Base-by-base conservation (phyloP, 768 basidiomycete species). In the Clathrus columnatus region DNA sequence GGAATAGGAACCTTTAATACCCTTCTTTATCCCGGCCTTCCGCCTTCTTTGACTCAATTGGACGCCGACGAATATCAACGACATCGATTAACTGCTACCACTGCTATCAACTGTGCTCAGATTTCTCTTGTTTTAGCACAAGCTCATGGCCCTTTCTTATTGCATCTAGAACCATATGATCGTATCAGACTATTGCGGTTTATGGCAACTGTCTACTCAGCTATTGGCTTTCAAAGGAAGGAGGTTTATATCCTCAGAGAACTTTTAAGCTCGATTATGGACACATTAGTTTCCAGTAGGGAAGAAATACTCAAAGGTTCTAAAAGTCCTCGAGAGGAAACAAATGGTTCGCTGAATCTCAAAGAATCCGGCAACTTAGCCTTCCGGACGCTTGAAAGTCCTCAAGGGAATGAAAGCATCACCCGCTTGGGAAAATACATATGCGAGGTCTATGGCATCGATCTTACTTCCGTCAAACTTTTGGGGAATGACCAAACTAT, bases 221-320 rank as follows among this genome's bases (percentile, higher is more conserved):
- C 82, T 60, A 67, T 99, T 4, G 92, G 91, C 7, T 90, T 92
- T 67, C 78, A 74, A 51, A 77, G 96, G 47, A 95, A 95, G 70
- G 94, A 96, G 70, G 87, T 84, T 0, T 87, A 88, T 62, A 73
- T 92, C 41, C 73, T 93, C 23, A 78, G 95, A 10, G 93, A 97
- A 64, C 78, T 96, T 43, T 75, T 94, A 20, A 89, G 87, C 7
- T 87, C 87, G 61, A 68, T 91, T 52, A 73, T 94, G 72, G 93
- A 92, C 64, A 75, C 91, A 53, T 71, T 95, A 56, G 87, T 93
- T n/a, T 88, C 83, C 61, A 89, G 85, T 50, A 79, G 87, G 48
- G 77, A 78, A 17, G 71, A 75, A 45, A 71, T 73, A 21, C 72
- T 73, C 56, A 72, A 70, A 42, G 63, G 16, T 29, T 48, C 47